These are phyloP conservation scores for Phaeosphaeria sp. DNA, from an alignment of 2,329 filamentous ascomycete genomes.

Conservation along the genomic window DNA sequence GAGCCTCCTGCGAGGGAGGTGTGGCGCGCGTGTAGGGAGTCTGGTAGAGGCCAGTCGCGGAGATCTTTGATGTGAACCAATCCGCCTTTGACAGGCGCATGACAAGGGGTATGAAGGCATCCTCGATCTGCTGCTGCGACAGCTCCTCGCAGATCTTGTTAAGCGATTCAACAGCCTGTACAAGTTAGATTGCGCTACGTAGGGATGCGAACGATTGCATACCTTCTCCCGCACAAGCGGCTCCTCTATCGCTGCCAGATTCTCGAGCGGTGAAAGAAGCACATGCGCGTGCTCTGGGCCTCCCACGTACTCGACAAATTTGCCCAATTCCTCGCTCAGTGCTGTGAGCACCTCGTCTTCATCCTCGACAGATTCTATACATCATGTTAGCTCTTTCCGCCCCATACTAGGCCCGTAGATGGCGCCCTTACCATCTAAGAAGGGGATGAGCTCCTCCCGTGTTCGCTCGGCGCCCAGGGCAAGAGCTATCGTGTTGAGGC, in stretches of 20 bases:
- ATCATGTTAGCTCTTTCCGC: constrained; percentile 34
- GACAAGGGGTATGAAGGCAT: constrained; percentile 95
- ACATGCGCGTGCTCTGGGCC: constrained; percentile 94
- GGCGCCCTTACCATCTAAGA: constrained; percentile 86
- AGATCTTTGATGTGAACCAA: constrained; percentile 99
- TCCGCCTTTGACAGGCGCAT: constrained; percentile 97
- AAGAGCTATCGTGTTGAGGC: constrained; percentile 96
- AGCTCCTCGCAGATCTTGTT: constrained; percentile 98
- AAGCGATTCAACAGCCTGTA: constrained; percentile 92
- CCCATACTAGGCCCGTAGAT: constrained; percentile 1
- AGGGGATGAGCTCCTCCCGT: constrained; percentile 97
- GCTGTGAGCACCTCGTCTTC: constrained; percentile 98
- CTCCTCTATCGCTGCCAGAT: constrained; percentile 97
- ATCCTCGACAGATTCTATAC: constrained; percentile 93
- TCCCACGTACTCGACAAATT: constrained; percentile 97
- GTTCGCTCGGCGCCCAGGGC: constrained; percentile 95
- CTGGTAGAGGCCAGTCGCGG: constrained; percentile 93
- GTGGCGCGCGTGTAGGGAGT: constrained; percentile 92
- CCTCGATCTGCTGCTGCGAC: constrained; percentile 90
- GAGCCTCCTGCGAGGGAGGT: constrained; percentile 83
- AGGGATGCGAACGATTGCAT: constrained; percentile 5
- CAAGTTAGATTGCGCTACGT: constrained; percentile 36
- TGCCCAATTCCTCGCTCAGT: constrained; percentile 93
- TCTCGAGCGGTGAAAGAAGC: constrained; percentile 94
- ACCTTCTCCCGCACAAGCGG: constrained; percentile 98